Conservation (phyloP, 768 basidiomycete genomes). For the Psilocybe sp. region DNA sequence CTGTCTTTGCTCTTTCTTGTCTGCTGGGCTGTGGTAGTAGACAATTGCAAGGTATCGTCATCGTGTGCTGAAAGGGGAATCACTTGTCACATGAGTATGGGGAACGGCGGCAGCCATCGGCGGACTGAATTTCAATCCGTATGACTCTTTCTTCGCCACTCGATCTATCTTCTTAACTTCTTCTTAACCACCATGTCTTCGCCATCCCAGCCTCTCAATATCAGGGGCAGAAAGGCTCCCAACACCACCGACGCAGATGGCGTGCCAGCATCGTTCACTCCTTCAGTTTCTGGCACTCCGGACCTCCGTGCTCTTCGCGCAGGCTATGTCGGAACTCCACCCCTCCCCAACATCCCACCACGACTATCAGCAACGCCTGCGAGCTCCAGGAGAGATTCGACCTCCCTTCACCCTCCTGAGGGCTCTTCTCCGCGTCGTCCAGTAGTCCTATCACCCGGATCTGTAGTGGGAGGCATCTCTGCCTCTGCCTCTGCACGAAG, state of each 20-base stretch:
- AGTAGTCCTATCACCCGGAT: constrained; percentile 5
- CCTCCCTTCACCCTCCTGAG: constrained; percentile 8
- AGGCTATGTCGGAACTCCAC: constrained; percentile 57
- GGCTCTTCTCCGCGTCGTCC: constrained; percentile 10
- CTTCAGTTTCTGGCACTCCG: constrained; percentile 52
- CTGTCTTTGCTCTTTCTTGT: no score
- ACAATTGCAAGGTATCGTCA: no score
- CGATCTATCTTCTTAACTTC: constrained; percentile 1
- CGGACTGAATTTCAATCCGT: neutral
- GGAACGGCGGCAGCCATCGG: no score
- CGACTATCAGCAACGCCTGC: constrained; percentile 25
- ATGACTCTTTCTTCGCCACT: constrained; percentile 9
- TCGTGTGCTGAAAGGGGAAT: no score
- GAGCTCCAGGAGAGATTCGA: constrained; percentile 10
- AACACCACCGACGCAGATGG: constrained; percentile 16
- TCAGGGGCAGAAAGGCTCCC: constrained; percentile 25
- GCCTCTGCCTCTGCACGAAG: constrained; percentile 13
- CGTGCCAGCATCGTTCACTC: constrained; percentile 29
- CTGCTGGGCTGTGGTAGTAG: no score
- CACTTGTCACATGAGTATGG: no score
- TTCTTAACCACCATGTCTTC: constrained; percentile 39
- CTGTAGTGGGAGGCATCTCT: constrained; percentile 17
- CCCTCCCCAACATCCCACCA: constrained; percentile 55
- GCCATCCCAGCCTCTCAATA: constrained; percentile 57
- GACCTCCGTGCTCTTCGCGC: constrained; percentile 64